Base-by-base conservation (phyloP, 176 grass and related monocot genomes). In the Phyllostachys edulis region DNA sequence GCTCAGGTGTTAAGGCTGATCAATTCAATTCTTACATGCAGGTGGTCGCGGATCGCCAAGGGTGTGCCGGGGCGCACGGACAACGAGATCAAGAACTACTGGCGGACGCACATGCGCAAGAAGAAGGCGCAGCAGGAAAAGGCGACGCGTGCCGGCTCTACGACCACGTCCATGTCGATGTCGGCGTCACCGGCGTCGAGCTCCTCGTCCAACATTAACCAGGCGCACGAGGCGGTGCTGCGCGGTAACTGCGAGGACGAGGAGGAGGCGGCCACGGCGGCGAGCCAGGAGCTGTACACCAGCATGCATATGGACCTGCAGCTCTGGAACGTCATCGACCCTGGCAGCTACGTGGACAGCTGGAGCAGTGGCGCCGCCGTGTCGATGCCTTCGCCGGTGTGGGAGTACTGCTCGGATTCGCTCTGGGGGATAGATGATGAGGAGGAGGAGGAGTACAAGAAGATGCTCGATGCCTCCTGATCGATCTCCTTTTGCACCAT, bases 31-130 rank as follows among this genome's bases (percentile, higher is more conserved):
- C 13, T 51, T 51, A 51, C 49, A 51, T 50, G 62, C 59, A 91
- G 89, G 13, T 94, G 92, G 92, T 90, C 92, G 0, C 83, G 84
- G 10, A 94, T 94, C 57, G 92, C 92, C 12, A 81, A 84, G 55
- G 61, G 79, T 10, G 77, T 94, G 18, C 92, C 92, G 0, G 92
- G 92, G 0, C 92, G 92, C 80, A 94, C 92, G 3, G 92, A 94
- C 73, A 94, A 94, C 50, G 92, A 94, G 78, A 94, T 94, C 79
- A 94, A 94, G 88, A 94, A 94, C 73, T 94, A 90, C 68, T 94
- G 91, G 91, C 90, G 91, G 41, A 90, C 91, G 6, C 82, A 91
- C 66, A 84, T 76, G 54, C 85, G 88, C 44, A n/a, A n/a, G n/a
- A 94, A 91, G 82, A 82, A 73, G 52, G 82, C 77, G 10, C 77